phyloP scores from a whole-genome alignment of 176 grass and related monocot species.

The Miscanthus lutarioriparius region DNA sequence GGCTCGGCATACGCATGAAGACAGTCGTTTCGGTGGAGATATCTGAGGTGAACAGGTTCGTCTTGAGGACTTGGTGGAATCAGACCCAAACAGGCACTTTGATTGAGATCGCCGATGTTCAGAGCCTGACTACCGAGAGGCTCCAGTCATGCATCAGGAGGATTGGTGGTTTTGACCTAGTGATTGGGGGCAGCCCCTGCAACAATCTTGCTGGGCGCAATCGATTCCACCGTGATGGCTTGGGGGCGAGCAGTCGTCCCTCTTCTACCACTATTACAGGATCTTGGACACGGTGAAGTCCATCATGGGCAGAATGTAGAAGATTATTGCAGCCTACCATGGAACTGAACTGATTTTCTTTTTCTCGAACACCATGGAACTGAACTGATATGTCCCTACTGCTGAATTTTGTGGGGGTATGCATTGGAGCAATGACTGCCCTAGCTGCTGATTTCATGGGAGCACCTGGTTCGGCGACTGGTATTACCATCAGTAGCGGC shows the following conservation, averaged over 20 bases:
- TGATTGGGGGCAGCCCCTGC: slow-evolving; percentile 81
- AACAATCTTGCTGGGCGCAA: slow-evolving; percentile 85
- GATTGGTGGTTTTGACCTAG: slow-evolving; percentile 71
- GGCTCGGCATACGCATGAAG: slow-evolving; percentile 64
- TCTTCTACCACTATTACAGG: slow-evolving; percentile 71
- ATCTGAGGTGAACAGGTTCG: slow-evolving; percentile 53
- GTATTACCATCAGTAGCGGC: slow-evolving; percentile 42
- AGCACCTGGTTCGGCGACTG: slow-evolving; percentile 61
- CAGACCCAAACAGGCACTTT: slow-evolving; percentile 69
- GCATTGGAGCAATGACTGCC: slow-evolving; percentile 67
- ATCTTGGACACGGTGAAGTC: slow-evolving; percentile 64
- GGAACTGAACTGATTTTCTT: slow-evolving; percentile 10
- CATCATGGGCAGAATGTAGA: slow-evolving; percentile 44
- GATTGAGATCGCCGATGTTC: slow-evolving; percentile 61
- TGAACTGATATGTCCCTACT: slow-evolving; percentile 74
- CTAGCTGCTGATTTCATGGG: slow-evolving; percentile 72
- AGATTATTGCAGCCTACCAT: background rate
- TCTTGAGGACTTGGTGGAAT: slow-evolving; percentile 80
- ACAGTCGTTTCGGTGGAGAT: slow-evolving; percentile 69
- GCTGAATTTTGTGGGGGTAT: slow-evolving; percentile 67
- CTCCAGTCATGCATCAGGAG: slow-evolving; percentile 35
- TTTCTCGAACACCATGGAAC: background rate
- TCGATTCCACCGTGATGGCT: slow-evolving; percentile 50
- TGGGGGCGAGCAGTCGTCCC: slow-evolving; percentile 70
- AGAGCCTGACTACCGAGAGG: slow-evolving; percentile 34